phyloP scores from a whole-genome alignment of 345 rosid species.

The Jatropha curcas region DNA sequence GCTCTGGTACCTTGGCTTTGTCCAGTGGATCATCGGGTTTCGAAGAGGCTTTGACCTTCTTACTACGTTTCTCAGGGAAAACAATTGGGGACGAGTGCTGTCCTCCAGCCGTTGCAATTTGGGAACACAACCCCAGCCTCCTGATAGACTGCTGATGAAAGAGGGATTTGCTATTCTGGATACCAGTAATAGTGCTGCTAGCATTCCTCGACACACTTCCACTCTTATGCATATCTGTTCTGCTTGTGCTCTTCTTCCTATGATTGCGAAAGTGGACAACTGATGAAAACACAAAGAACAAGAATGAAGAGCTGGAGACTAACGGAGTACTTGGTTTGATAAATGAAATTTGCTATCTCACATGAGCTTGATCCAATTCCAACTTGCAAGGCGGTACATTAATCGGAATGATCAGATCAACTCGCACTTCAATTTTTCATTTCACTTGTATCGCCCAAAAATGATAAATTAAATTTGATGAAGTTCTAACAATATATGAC shows the following conservation, averaged over 20 bases:
- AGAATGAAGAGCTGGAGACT: background rate
- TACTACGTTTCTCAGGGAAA: conserved; percentile 81
- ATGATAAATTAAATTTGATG: background rate
- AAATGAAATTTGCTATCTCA: conserved; percentile 9
- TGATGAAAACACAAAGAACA: background rate
- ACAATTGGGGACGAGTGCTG: conserved; percentile 83
- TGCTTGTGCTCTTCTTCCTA: background rate
- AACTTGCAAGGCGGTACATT: background rate
- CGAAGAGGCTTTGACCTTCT: conserved; percentile 66
- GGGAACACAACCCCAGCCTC: conserved; percentile 81
- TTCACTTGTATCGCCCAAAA: background rate
- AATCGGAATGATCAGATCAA: background rate
- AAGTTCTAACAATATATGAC: background rate
- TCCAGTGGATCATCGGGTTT: conserved; percentile 47
- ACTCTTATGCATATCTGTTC: conserved; percentile 16
- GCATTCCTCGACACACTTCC: conserved; percentile 25
- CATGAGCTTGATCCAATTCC: conserved; percentile 5
- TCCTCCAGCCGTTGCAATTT: conserved; percentile 50
- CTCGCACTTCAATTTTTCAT: background rate
- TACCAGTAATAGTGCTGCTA: background rate
- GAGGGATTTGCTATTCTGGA: conserved; percentile 14
- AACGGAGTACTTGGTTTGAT: background rate
- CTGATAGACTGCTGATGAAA: conserved; percentile 58
- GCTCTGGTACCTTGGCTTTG: conserved; percentile 56
- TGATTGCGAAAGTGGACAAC: background rate